Base-by-base conservation (phyloP, 2,329 filamentous ascomycete genomes). In the Arthrocladium fulminans region DNA sequence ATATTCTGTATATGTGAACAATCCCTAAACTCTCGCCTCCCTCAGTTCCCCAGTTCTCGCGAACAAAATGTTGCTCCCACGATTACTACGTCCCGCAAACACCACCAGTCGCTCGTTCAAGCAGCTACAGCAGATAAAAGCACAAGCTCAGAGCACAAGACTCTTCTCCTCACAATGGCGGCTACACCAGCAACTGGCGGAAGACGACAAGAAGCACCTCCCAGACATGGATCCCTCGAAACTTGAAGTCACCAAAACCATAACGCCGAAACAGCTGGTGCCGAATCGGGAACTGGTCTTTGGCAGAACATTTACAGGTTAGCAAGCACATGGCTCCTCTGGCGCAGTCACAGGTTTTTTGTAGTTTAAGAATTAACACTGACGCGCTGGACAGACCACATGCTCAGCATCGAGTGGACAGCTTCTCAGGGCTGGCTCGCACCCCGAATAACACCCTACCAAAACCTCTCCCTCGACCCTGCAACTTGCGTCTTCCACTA, bases 401-500 rank as follows among this genome's bases (percentile, higher is more conserved):
- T 98, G 90, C 82, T 97, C 62, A 83, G 84, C 51, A 77, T 94
- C 59, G 88, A 96, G 74, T 98, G 92, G 92, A 90, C 85, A 48
- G 80, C 88, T 51, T 73, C 78, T 42, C 74, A 86, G 57, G 92
- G 89, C 66, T 96, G 92, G 92, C 71, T 84, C 35, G 70, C 81
- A 12, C 87, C 90, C 50, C 76, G 80, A 56, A 97, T 98, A 64
- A 82, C 79, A 15, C 92, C 92, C 17, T 97, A 97, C 75, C 88
- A 96, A 70, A 96, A 96, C 71, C 86, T 98, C 59, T 90, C 86
- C 39, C 84, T 98, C 60, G 92, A 97, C 67, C 92, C 92, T 22
- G 88, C 92, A 37, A 92, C 88, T 27, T 97, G 89, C 71, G 92
- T 97, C 54, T 90, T 98, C 72, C 92, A 98, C 77, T 98, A 98